Conservation (phyloP, 2,329 filamentous ascomycete species). For the Rugonectria rugulosa region DNA sequence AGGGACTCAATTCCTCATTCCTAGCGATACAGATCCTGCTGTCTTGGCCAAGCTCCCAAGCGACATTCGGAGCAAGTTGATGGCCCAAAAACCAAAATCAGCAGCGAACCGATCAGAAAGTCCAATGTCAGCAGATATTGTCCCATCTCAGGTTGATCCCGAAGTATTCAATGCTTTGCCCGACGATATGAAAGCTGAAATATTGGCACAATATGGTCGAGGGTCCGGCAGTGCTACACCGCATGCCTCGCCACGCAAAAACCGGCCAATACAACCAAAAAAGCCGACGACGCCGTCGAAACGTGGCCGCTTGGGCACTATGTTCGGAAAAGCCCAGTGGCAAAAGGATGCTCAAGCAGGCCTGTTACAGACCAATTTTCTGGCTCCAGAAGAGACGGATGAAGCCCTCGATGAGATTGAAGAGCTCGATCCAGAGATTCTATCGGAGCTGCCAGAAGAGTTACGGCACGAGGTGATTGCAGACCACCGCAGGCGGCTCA, state of each 20-base stretch:
- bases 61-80: conserved; percentile 81
- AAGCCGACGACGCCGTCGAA: conserved; percentile 72
- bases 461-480: conserved; percentile 79
- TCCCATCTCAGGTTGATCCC: conserved; percentile 83
- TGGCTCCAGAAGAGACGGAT: conserved; percentile 49
- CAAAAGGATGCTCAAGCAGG: conserved; percentile 63
- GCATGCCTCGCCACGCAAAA: conserved; percentile 64
- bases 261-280: conserved; percentile 58
- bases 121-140: conserved; percentile 50
- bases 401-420: conserved; percentile 46
- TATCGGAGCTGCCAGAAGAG: conserved; percentile 83
- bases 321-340: conserved; percentile 56
- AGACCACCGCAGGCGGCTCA: conserved; percentile 67
- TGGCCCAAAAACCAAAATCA: conserved; percentile 60
- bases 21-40: conserved; percentile 80
- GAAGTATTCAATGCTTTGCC: conserved; percentile 86
- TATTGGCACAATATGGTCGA: conserved; percentile 74
- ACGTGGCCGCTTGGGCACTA: conserved; percentile 55
- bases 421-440: conserved; percentile 73
- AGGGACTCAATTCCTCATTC: conserved; percentile 92
- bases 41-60: conserved; percentile 83
- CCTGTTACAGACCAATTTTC: conserved; percentile 78
- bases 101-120: conserved; percentile 44
- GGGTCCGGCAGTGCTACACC: conserved; percentile 46
- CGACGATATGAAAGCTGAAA: conserved; percentile 83